Evolutionary conservation across 2,329 filamentous ascomycete genomes (phyloP).

Genomic region (Fusarium siculi): DNA sequence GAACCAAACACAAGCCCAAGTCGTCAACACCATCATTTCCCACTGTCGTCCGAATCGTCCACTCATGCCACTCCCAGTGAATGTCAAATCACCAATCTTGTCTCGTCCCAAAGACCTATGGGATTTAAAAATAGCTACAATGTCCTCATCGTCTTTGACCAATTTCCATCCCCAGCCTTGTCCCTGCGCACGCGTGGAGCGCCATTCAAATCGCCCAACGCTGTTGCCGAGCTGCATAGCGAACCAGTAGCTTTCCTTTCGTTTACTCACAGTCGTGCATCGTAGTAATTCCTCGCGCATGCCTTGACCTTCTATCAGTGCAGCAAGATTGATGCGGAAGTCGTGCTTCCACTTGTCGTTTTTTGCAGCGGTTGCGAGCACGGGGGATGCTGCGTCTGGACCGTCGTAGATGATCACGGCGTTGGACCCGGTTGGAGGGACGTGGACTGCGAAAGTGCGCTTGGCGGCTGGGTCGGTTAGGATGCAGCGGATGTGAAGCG

Average conservation of each 20-base stretch:
- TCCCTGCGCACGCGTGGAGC: background rate
- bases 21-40: background rate
- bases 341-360: background rate
- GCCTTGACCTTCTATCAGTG: background rate
- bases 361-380: background rate
- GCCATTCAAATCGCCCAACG: background rate
- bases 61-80: background rate
- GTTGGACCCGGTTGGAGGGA: background rate
- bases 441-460: background rate
- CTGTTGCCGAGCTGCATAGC: accelerated
- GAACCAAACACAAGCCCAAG: background rate
- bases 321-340: background rate
- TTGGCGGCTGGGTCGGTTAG: background rate
- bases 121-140: background rate
- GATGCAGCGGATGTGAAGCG: background rate
- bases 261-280: background rate
- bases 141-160: background rate
- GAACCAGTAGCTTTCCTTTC: background rate
- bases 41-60: background rate
- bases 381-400: background rate
- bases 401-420: background rate
- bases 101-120: background rate
- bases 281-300: background rate
- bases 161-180: background rate
- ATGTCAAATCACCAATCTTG: background rate